Conservation (phyloP, 257 asterid genomes). For the Gentiana macrophylla region DNA sequence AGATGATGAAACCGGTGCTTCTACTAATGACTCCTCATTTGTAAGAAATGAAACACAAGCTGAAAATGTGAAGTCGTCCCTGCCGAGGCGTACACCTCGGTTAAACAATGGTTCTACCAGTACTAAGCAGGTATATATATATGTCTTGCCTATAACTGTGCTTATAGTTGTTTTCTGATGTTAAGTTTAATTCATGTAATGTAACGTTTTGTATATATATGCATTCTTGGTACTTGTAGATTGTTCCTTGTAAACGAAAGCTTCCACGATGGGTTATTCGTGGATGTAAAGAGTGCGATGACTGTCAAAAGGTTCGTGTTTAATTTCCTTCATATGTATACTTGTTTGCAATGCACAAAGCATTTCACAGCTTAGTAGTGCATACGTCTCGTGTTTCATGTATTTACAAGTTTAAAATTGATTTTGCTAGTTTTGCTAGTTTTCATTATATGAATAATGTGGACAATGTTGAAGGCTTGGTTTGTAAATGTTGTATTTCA, state of each 20-base stretch:
- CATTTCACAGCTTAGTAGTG: too few relatives aligned
- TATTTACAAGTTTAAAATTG: too few relatives aligned
- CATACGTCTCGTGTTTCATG: too few relatives aligned
- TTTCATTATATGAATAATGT: too few relatives aligned
- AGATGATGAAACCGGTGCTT: slow-evolving; percentile 20
- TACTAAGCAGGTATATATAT: slow-evolving; percentile 49
- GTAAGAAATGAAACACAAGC: slow-evolving; percentile 14
- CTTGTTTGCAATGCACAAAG: not conserved
- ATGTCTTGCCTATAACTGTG: not conserved
- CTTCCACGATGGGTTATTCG: slow-evolving; percentile 82
- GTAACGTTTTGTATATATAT: not conserved
- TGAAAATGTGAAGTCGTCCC: slow-evolving; percentile 35
- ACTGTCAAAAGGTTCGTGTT: slow-evolving; percentile 68
- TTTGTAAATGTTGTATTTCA: slow-evolving; percentile 4
- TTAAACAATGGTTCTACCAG: slow-evolving; percentile 35
- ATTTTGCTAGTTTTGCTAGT: too few relatives aligned
- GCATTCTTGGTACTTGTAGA: slow-evolving; percentile 24
- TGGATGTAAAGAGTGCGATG: slow-evolving; percentile 70
- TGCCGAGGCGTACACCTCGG: slow-evolving; percentile 43
- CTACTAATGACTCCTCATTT: slow-evolving; percentile 23
- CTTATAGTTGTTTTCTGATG: not conserved
- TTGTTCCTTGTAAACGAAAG: slow-evolving; percentile 16
- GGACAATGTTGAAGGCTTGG: too few relatives aligned
- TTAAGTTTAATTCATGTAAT: not conserved
- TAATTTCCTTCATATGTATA: not conserved